These are phyloP conservation scores for Lithohypha guttulata DNA, from an alignment of 2,329 filamentous ascomycete genomes.

Conservation along the genomic window DNA sequence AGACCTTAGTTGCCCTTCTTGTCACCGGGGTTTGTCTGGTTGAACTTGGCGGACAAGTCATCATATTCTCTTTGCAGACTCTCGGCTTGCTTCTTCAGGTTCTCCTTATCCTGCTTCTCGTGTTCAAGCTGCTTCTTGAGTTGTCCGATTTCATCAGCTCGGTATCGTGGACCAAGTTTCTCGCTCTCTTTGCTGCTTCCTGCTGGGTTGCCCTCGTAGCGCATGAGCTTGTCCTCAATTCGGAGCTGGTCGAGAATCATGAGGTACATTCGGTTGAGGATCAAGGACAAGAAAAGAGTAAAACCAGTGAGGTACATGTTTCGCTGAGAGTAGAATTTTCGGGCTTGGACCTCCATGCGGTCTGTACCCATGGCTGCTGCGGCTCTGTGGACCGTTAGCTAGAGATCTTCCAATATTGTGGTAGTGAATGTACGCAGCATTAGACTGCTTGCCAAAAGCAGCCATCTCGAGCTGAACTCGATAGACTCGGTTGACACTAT, in stretches of 20 bases:
- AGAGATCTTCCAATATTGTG: neutral
- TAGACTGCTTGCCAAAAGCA: constrained; percentile 54
- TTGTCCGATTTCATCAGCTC: constrained; percentile 64
- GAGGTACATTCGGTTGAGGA: constrained; percentile 94
- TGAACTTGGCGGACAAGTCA: constrained; percentile 72
- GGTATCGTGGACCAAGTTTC: constrained; percentile 61
- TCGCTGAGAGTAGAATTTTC: constrained; percentile 99
- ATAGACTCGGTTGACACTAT: constrained; percentile 93
- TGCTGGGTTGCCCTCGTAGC: constrained; percentile 58
- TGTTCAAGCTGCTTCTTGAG: constrained; percentile 58
- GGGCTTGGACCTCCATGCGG: constrained; percentile 94
- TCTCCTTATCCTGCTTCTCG: constrained; percentile 75
- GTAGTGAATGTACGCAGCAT: constrained; percentile 39
- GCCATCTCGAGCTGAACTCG: constrained; percentile 85
- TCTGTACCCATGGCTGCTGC: constrained; percentile 74
- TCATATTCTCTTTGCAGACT: constrained; percentile 78
- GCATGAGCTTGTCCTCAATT: constrained; percentile 84
- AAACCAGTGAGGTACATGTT: constrained; percentile 99
- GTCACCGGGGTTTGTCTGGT: constrained; percentile 35
- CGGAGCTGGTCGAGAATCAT: constrained; percentile 90
- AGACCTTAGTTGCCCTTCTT: constrained; percentile 38
- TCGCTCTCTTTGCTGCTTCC: constrained; percentile 56
- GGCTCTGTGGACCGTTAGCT: constrained; percentile 29
- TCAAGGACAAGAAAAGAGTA: constrained; percentile 95
- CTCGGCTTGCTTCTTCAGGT: constrained; percentile 83